Evolutionary conservation across 306 rosid genomes (phyloP).

Genomic region (Betula pendula): DNA sequence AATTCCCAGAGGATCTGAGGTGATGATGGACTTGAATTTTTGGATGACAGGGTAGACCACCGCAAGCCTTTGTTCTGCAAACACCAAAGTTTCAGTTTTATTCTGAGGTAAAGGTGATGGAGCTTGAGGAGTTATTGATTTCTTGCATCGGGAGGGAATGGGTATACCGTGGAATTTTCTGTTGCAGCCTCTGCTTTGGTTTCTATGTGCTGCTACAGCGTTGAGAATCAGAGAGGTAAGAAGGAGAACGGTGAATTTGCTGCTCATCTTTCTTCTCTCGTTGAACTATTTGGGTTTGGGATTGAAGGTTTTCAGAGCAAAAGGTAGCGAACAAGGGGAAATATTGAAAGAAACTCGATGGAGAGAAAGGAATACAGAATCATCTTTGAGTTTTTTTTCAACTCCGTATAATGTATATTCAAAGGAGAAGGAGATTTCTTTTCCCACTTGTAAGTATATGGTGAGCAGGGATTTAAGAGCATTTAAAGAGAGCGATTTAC

Average conservation of each 20-base stretch:
- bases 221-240: slow-evolving; percentile 28
- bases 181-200: slow-evolving; percentile 37
- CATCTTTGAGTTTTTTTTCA: background rate
- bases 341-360: background rate
- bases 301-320: slow-evolving; percentile 7
- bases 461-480: too few species aligned
- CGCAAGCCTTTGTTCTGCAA: slow-evolving; percentile 67
- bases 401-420: background rate
- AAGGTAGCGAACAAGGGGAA: too few species aligned
- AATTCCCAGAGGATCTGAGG: slow-evolving; percentile 66
- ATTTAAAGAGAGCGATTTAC: too few species aligned
- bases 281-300: background rate
- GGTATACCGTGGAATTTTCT: slow-evolving; percentile 1
- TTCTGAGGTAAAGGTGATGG: slow-evolving; percentile 33
- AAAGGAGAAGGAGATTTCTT: background rate
- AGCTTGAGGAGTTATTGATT: slow-evolving; percentile 14
- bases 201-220: slow-evolving; percentile 23
- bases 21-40: slow-evolving; percentile 73
- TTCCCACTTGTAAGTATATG: too few species aligned
- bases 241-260: slow-evolving; percentile 30
- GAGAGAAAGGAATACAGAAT: background rate
- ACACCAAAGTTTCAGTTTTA: slow-evolving; percentile 36
- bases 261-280: slow-evolving; percentile 42
- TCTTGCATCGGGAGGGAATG: slow-evolving; percentile 10
- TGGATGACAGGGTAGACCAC: slow-evolving; percentile 72